Evolutionary conservation across 139 green algal species (phyloP), one percentile per base, ranked within the genome.

Genomic region (Chlorella sorokiniana): DNA sequence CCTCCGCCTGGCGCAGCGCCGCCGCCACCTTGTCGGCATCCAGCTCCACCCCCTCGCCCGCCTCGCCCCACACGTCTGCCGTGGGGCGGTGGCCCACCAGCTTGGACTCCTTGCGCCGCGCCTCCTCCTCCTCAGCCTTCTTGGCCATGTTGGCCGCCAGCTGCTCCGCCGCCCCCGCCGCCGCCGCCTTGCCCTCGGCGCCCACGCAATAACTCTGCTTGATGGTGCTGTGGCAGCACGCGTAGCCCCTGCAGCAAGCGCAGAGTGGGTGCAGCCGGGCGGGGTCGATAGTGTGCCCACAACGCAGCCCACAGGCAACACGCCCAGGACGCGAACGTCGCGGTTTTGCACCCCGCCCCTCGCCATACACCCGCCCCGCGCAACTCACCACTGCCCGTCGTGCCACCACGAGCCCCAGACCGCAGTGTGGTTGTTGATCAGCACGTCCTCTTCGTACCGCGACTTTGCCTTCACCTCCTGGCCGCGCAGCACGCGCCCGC

Each of bases 321-420:
- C 62, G 33, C 16, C 54, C 54, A 1, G 7, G 4, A 27, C 23
- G 23, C 54, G 25, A 33, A 25, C 11, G 54, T 16, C 54, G 25
- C 16, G 23, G 25, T 5, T 3, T 27, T 33, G 54, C 54, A 63
- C 25, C 54, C 1, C 23, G 3, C 16, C 62, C 31, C 62, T 4
- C n/a, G 31, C 31, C 31, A n/a, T 23, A n/a, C 8, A 10, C 62
- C 31, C 62, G 7, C 96, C 31, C 1, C 62, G 5, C 4, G 25
- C 44, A 27, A 63, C 72, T 52, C 72, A 79, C 72, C 97, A 99
- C 42, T 76, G 64, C 25, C 95, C 95, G 29, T 96, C 91, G 7
- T 84, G 37, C 95, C 95, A 99, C 89, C 90, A 99, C 44, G 89
- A 96, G 31, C 96, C 96, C 96, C 96, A 99, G 67, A 99, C 95